Evolutionary conservation across 2,329 filamentous ascomycete genomes (phyloP).

Genomic region (Stachybotrys echinatus): DNA sequence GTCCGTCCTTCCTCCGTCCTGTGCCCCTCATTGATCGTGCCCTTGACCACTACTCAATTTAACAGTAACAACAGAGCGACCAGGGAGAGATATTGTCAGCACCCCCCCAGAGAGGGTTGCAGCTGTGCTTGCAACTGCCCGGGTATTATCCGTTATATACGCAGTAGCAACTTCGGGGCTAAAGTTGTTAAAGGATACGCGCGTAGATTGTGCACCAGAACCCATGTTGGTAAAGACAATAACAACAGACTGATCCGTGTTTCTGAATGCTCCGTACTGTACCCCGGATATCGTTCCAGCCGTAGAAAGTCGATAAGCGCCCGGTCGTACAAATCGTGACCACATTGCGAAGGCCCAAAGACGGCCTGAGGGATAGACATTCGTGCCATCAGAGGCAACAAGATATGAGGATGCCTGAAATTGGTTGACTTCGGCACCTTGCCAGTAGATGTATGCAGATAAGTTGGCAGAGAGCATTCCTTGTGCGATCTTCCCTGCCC

Average conservation of each 20-base stretch:
- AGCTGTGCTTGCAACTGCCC: constrained; percentile 13
- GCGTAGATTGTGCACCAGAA: constrained; percentile 16
- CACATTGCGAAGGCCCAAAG: constrained; percentile 37
- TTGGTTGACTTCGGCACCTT: constrained; percentile 31
- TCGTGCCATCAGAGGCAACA: constrained; percentile 18
- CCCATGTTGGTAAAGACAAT: constrained; percentile 28
- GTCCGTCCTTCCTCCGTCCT: no score
- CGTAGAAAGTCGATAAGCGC: constrained; percentile 24
- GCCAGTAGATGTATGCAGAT: constrained; percentile 51
- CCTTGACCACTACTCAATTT: no score
- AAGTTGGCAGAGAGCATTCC: constrained; percentile 42
- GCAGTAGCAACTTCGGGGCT: constrained; percentile 18
- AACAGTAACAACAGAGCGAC: constrained; percentile 14
- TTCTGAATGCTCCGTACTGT: constrained; percentile 28
- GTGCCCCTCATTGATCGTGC: no score
- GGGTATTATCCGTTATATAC: constrained; percentile 30
- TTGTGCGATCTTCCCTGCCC: constrained; percentile 48
- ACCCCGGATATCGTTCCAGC: constrained; percentile 19
- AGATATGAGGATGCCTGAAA: constrained; percentile 19
- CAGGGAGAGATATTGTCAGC: constrained; percentile 14
- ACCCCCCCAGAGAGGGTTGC: constrained; percentile 10
- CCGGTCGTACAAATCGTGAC: constrained; percentile 30
- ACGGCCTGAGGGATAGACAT: constrained; percentile 1
- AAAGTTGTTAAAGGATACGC: constrained; percentile 21
- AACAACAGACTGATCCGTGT: constrained; percentile 29